Base-by-base conservation (phyloP, 257 asterid species). In the Linaria vulgaris region DNA sequence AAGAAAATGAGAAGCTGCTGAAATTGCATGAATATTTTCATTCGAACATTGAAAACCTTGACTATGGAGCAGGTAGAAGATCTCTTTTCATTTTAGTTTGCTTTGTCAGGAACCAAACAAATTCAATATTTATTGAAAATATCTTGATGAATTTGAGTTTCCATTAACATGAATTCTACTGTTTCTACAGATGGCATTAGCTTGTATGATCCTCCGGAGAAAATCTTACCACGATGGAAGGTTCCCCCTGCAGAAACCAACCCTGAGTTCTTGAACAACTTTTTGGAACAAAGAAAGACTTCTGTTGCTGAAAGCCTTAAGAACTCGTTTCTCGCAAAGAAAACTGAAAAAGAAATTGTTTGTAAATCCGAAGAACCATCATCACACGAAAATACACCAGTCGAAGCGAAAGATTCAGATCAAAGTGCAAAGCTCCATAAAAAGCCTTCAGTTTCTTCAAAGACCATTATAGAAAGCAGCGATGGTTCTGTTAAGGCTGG, bases 1-100 rank as follows among this genome's bases (percentile, higher is more conserved):
- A 72, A 74, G 96, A 76, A 74, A 94, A 87, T 69, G 75, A 67
- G 45, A 88, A 76, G 78, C 79, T 94, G 72, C 70, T 63, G 74
- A 65, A 76, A 69, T 73, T 94, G 87, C 99, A 94, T 66, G 83
- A 85, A 61, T 94, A 86, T 80, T 62, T 94, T 22, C 99, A 94
- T 71, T 81, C 95, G 5, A 87, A 94, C 80, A 86, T 90, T 68
- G 97, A 94, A 67, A 94, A 94, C 74, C 96, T 94, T 58, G 96
- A 94, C 59, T 94, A 94, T 65, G 99, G 97, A 63, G 82, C 95
- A 85, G 99, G 99, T 94, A 77, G 67, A 51, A 48, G 30, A 71
- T 52, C 50, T 34, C 57, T 72, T 50, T 21, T 17, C 48, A 30
- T 34, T 59, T 66, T 38, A 27, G 7, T 62, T 72, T 60, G n/a